Base-by-base conservation (phyloP, 2,329 filamentous ascomycete species). In the Whalleya microplaca region DNA sequence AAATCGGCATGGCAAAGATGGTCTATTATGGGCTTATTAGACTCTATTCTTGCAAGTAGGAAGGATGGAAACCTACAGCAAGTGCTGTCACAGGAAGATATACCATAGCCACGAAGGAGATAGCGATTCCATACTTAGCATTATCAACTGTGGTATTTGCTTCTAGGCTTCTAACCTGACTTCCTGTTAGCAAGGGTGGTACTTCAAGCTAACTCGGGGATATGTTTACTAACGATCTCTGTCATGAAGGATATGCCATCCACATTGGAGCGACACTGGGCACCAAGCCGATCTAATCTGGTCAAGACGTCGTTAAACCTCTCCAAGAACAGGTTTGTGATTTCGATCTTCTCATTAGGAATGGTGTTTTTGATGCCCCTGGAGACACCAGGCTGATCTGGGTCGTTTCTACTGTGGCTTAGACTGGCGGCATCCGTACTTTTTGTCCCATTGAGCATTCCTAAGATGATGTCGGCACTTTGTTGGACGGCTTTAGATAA, bases 1-100 rank as follows among this genome's bases (percentile, higher is more conserved):
- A 56, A n/a, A 56, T 53, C 1, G 54, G 54, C 54, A 56, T 53
- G 18, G 49, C 41, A 41, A 56, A 56, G n/a, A 56, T 49, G 1
- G 54, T 53, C 54, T 56, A 18, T 46, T 12, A 37, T 21, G 14
- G 19, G 40, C 20, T 23, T 32, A 45, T 50, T 7, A 50, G 52
- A 19, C n/a, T 37, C 16, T 12, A 45, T 47, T 48, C n/a, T 37
- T 14, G 19, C 12, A 18, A 29, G 2, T 20, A 3, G 4, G 7
- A 8, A 21, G 27, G 21, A 10, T 2, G 8, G 19, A 18, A 21
- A 44, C 53, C 2, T 45, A 51, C 53, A 12, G 53, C 53, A 21
- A 41, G 48, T 2, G 53, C 42, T 6, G 53, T 41, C 20, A 56
- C 14, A 21, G 53, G 53, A 48, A 56, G 53, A 41, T 56, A 56